These are phyloP conservation scores for Xylariaceae sp. DNA, from an alignment of 2,329 filamentous ascomycete genomes.

Conservation along the genomic window DNA sequence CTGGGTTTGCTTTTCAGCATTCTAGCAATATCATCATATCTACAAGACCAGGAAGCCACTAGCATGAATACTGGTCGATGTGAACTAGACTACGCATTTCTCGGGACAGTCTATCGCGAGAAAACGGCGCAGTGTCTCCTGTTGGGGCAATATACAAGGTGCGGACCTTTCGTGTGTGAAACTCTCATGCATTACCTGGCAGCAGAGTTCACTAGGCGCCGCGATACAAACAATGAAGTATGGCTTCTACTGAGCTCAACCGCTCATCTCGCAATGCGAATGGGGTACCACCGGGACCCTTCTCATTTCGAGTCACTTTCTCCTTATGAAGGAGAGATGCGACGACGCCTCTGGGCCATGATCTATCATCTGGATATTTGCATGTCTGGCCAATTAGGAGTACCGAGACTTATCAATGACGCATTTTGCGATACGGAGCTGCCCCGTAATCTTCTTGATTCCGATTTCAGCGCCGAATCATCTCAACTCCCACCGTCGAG, in stretches of 20 bases:
- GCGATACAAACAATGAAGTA: constrained; percentile 33
- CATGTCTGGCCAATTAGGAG: constrained; percentile 42
- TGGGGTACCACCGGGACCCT: constrained; percentile 45
- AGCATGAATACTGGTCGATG: constrained; percentile 2
- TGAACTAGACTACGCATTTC: constrained; percentile 5
- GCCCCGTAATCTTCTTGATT: constrained; percentile 43
- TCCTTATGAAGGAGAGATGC: constrained; percentile 44
- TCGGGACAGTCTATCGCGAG: constrained; percentile 23
- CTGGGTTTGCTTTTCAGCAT: constrained; percentile 47
- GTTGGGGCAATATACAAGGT: constrained; percentile 41
- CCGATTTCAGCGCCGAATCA: constrained; percentile 38
- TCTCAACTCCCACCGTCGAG: constrained; percentile 37
- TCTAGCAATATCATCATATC: constrained; percentile 38
- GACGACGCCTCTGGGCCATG: constrained; percentile 42
- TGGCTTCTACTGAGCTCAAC: constrained; percentile 36
- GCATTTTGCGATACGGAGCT: constrained; percentile 39
- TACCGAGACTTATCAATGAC: constrained; percentile 41
- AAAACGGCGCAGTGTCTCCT: constrained; percentile 37
- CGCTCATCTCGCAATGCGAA: constrained; percentile 33
- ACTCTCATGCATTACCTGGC: constrained; percentile 36
- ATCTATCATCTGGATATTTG: constrained; percentile 41
- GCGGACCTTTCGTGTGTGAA: constrained; percentile 41
- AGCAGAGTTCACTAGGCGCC: constrained; percentile 30
- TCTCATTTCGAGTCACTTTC: constrained; percentile 40
- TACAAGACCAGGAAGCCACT: constrained; percentile 14